These are phyloP conservation scores for Hypoxylon fuscum DNA, from an alignment of 495 filamentous ascomycete species.

Conservation along the genomic window DNA sequence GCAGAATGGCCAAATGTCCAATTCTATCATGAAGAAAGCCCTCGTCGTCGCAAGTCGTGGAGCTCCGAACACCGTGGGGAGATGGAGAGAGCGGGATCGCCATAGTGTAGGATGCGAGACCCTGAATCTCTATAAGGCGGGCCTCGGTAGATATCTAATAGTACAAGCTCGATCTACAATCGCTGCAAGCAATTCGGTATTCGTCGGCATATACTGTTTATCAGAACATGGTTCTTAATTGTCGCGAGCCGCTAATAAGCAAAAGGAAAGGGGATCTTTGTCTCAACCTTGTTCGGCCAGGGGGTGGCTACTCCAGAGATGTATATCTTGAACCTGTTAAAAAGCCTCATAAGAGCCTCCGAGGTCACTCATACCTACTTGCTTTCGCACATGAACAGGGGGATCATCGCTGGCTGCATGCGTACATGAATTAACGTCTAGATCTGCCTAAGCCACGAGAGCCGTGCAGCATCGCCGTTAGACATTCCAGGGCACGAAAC, in stretches of 20 bases:
- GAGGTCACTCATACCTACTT: slow-evolving; percentile 6
- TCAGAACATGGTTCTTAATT: slow-evolving; percentile 5
- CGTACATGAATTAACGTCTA: slow-evolving; percentile 6
- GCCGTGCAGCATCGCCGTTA: neutral
- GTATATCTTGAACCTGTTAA: slow-evolving; percentile 13
- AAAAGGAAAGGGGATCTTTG: slow-evolving; percentile 8
- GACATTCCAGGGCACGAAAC: neutral
- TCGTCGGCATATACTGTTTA: slow-evolving; percentile 28
- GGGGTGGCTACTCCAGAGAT: slow-evolving; percentile 7
- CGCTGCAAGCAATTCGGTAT: slow-evolving; percentile 26
- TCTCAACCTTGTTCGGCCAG: neutral
- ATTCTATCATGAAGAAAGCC: neutral
- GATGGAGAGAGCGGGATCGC: slow-evolving; percentile 2
- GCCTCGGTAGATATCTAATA: too few relatives aligned
- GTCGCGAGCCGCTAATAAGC: slow-evolving; percentile 5
- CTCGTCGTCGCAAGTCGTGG: neutral
- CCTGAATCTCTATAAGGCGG: neutral
- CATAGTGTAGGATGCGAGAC: neutral
- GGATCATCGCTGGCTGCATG: slow-evolving; percentile 17
- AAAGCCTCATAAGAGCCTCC: slow-evolving; percentile 25
- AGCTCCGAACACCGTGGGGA: neutral
- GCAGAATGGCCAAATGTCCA: too few relatives aligned
- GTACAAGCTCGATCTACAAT: slow-evolving; percentile 4
- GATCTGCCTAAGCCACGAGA: slow-evolving; percentile 13
- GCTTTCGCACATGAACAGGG: neutral